Evolutionary conservation across 2,329 filamentous ascomycete species (phyloP), one percentile per base, ranked within the genome.

Genomic region (Pseudogymnoascus sp.): DNA sequence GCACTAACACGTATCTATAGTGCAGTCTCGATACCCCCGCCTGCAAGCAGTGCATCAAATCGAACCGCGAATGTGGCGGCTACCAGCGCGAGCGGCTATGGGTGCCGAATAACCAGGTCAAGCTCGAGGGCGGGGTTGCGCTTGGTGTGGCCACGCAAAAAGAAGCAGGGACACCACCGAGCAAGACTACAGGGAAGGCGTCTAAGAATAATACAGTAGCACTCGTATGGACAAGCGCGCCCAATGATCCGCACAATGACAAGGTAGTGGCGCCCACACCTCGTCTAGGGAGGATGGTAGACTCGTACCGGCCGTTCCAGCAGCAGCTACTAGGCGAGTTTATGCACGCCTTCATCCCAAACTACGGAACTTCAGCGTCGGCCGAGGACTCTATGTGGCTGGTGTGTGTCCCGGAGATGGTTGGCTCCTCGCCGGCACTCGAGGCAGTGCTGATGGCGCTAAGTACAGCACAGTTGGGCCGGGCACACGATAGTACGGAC

Each of bases 21-120:
- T 87, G 85, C 70, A 85, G 85, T 72, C 83, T 85, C 64, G 78
- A 81, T 62, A 78, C 80, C 3, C 85, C 85, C 1, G 75, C 75
- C 37, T 88, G 85, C 70, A 78, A 77, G 60, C 86, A 85, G 68
- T 88, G 85, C 69, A 74, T 77, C 61, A 76, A 80, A 66, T 81
- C 78, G 66, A 81, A 82, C 20, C 76, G 82, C 47, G 71, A 78
- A 62, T 88, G 85, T 66, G 79, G 79, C 53, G 85, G 85, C 38
- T 88, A 88, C 70, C 79, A 85, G 68, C 76, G 81, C 38, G 80
- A 86, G 68, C 28, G 47, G 9, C 14, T 53, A 6, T 53, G 47
- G 47, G 47, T 53, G 28, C 47, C 47, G n/a, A 53, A 53, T 33
- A 53, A 53, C 47, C 47, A 53, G 15, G 47, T 53, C 28, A 53